Percentiles rank a stretch among this genome's conserved stretches.
These are phyloP conservation scores for Hsuehochloa calcarea DNA, from an alignment of 176 grass and related monocot genomes.

Conservation along the genomic window DNA sequence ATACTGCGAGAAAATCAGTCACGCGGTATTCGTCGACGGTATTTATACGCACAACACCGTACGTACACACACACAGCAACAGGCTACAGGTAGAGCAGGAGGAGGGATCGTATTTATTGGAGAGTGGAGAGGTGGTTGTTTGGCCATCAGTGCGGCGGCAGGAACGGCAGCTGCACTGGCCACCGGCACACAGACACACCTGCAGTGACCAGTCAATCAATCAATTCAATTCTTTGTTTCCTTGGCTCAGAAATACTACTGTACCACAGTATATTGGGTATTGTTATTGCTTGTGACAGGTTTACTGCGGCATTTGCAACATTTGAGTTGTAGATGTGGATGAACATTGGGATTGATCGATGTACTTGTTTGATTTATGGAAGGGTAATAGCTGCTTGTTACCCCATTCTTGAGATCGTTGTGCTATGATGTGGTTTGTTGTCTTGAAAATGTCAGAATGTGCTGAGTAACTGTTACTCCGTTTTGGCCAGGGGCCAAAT, in stretches of 20 bases:
- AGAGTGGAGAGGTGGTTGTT: neutral
- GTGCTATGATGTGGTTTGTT: neutral
- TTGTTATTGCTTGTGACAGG: too few relatives aligned
- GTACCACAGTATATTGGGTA: neutral
- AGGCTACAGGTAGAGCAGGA: neutral
- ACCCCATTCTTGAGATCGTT: neutral
- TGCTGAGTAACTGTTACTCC: too few relatives aligned
- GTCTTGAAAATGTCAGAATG: neutral
- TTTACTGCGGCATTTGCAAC: neutral
- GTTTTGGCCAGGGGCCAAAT: too few relatives aligned
- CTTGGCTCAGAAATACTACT: neutral
- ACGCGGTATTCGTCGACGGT: constrained; percentile 6
- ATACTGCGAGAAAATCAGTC: neutral
- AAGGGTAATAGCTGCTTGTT: neutral
- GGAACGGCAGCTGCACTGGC: constrained; percentile 2
- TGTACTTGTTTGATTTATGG: neutral
- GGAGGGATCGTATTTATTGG: constrained; percentile 22
- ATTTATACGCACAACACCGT: constrained; percentile 13
- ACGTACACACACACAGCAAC: neutral
- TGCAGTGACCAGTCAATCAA: neutral
- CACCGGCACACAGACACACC: constrained; percentile 20
- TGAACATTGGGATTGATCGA: neutral
- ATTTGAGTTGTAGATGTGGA: neutral
- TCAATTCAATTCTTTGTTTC: neutral
- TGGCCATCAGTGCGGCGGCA: constrained; percentile 39